phyloP scores from a whole-genome alignment of 257 asterid genomes.

The Lycium ferocissimum region DNA sequence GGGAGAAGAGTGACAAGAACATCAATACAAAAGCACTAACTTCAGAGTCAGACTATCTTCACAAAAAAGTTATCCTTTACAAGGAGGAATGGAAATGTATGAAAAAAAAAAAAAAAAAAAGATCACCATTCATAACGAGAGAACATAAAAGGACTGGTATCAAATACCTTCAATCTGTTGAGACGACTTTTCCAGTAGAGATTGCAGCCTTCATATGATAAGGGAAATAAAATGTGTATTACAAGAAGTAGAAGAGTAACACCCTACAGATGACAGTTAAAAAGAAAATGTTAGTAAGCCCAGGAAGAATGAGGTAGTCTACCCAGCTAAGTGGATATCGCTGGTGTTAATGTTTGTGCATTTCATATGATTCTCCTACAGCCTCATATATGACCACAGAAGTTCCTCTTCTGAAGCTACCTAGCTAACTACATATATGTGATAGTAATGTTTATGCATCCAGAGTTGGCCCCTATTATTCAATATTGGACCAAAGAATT shows the following conservation, averaged over 20 bases:
- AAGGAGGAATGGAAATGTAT: background rate
- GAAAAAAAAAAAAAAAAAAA: background rate
- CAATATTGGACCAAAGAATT: background rate
- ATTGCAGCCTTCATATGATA: slow-evolving; percentile 75
- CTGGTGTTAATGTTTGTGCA: background rate
- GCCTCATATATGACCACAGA: background rate
- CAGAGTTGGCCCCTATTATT: slow-evolving; percentile 8
- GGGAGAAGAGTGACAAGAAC: background rate
- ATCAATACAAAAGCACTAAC: background rate
- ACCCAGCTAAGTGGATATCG: background rate
- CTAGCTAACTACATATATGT: background rate
- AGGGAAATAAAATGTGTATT: slow-evolving; percentile 72
- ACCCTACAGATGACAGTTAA: slow-evolving; percentile 55
- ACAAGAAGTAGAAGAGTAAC: slow-evolving; percentile 72
- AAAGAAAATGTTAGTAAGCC: slow-evolving; percentile 24
- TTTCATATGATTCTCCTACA: background rate
- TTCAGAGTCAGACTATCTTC: background rate
- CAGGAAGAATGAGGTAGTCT: background rate
- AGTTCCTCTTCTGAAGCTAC: slow-evolving; percentile 11
- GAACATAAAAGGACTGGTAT: slow-evolving; percentile 22
- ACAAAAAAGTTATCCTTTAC: background rate
- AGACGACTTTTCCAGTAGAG: slow-evolving; percentile 72
- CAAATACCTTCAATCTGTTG: slow-evolving; percentile 78
- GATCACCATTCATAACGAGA: slow-evolving; percentile 15
- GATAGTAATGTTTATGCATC: slow-evolving; percentile 24